These are phyloP conservation scores for Oryza rufipogon DNA, from an alignment of 176 grass and related monocot species.

Conservation along the genomic window DNA sequence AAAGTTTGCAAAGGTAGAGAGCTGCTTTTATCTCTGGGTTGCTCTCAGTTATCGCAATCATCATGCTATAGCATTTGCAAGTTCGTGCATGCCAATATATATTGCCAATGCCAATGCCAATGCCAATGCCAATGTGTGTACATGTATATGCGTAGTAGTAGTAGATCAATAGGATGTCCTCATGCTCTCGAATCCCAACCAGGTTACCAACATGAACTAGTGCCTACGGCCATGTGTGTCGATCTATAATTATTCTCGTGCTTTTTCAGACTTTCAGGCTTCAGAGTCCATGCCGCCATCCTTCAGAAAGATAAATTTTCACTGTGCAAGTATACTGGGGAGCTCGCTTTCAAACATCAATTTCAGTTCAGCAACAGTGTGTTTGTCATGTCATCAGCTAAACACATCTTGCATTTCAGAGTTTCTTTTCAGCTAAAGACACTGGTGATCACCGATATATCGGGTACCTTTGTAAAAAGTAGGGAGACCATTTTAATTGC, in stretches of 20 bases:
- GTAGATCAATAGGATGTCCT: background rate
- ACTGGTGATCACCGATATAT: conserved; percentile 3
- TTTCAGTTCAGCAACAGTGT: background rate
- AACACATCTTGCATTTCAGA: background rate
- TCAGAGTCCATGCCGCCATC: background rate
- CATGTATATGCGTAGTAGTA: background rate
- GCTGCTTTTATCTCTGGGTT: conserved; percentile 63
- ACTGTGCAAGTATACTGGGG: conserved; percentile 19
- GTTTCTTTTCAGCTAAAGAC: background rate
- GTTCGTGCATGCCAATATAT: background rate
- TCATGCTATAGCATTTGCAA: conserved; percentile 34
- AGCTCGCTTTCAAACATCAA: background rate
- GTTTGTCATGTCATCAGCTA: background rate
- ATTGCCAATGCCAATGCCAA: conserved; percentile 1
- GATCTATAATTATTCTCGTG: conserved; percentile 33
- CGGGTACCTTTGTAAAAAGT: background rate
- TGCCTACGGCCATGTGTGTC: conserved; percentile 57
- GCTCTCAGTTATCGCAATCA: conserved; percentile 52
- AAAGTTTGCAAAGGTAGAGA: conserved; percentile 49
- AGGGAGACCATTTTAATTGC: background rate
- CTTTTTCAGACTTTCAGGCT: conserved; percentile 33
- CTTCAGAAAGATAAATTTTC: conserved; percentile 1
- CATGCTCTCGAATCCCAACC: conserved; percentile 61
- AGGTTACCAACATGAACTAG: conserved; percentile 58
- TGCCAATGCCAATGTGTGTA: conserved; percentile 10